Conservation (phyloP, 2,329 filamentous ascomycete species). For the Phialophora chinensis region DNA sequence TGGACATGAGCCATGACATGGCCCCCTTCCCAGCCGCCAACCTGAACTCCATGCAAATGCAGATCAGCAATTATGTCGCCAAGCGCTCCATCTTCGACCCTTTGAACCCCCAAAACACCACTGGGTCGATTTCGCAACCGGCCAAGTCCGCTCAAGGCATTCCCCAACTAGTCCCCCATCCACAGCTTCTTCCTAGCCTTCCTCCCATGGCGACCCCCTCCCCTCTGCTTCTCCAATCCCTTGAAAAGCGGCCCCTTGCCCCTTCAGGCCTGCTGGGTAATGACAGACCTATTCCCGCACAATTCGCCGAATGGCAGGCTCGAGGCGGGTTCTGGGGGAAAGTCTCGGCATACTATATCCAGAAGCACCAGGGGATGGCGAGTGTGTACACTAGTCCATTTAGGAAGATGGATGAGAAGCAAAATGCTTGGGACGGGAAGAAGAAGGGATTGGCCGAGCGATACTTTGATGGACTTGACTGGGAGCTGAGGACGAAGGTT, state of each 20-base stretch:
- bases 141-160: background rate
- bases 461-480: background rate
- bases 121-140: conserved; percentile 13
- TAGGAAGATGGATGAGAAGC: conserved; percentile 2
- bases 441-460: conserved; percentile 1
- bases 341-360: conserved; percentile 36
- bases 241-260: conserved; percentile 34
- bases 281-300: conserved; percentile 33
- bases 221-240: conserved; percentile 25
- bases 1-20: conserved; percentile 33
- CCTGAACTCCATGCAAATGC: conserved; percentile 18
- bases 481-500: background rate
- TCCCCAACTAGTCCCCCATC: background rate
- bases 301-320: conserved; percentile 34
- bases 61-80: conserved; percentile 27
- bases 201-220: conserved; percentile 36
- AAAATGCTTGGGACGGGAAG: conserved; percentile 5
- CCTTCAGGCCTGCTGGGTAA: conserved; percentile 35
- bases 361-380: conserved; percentile 34
- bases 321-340: conserved; percentile 39
- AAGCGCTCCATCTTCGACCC: conserved; percentile 36
- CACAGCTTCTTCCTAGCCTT: conserved; percentile 4
- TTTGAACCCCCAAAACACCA: conserved; percentile 18
- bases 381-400: conserved; percentile 39
- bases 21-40: conserved; percentile 33